Base-by-base conservation (phyloP, 306 rosid genomes). In the Fragaria ananassa region DNA sequence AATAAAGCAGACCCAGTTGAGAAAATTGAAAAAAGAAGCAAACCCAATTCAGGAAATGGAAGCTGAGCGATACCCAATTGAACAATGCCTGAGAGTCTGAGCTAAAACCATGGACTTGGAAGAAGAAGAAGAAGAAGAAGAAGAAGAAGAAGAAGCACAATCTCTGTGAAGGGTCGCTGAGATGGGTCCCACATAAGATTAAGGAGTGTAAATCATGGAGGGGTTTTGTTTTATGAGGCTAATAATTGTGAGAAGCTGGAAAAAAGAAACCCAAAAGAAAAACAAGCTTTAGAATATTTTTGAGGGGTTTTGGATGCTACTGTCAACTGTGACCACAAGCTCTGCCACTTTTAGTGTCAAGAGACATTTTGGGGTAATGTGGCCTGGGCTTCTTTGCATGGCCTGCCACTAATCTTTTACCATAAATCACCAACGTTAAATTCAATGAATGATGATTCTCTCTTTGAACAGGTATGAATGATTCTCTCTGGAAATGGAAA, bases 1-100 rank as follows among this genome's bases (percentile, higher is more conserved):
- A 88, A 72, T 17, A 13, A 66, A 50, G 79, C 5, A 74, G 51
- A 81, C 80, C 79, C 87, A 81, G 77, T 60, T 58, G 78, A 65
- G 56, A 75, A 84, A 85, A 83, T 11, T 12, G 21, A 19, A 71
- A 71, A 42, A 23, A 80, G 18, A 58, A 74, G 46, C 4, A 74
- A 85, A 74, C 74, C 82, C 81, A 75, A 57, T 44, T 35, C 76
- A 42, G 74, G 49, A 60, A 75, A 49, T 49, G 13, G 11, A n/a
- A 31, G 57, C 53, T 41, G 44, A 41, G 6, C 1, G 44, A 41
- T 6, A 41, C 44, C 44, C 44, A 39, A 17, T 14, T 21, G 68
- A 74, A 57, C 19, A 21, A 47, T 46, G 71, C 61, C 54, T 37
- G 25, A 58, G 78, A 49, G 10, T 17, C 67, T 46, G 74, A 47